Base-by-base conservation (phyloP, 2,329 filamentous ascomycete genomes). In the Diaporthe amygdali region DNA sequence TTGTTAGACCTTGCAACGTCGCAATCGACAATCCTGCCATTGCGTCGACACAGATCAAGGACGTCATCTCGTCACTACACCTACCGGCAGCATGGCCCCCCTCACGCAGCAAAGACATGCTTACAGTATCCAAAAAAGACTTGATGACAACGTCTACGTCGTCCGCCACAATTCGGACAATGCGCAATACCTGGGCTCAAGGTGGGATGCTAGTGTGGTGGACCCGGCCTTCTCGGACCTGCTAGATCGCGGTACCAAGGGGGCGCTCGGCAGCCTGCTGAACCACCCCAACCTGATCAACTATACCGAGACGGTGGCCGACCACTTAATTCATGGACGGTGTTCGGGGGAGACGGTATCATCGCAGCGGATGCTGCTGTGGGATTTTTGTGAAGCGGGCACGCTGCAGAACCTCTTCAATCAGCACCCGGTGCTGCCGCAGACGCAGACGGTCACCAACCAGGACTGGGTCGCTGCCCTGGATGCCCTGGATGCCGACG, bases 371-470 rank as follows among this genome's bases (percentile, higher is more conserved):
- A 79, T 83, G 71, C 76, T 86, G 20, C 78, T 89, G 27, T 88
- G 83, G 83, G 87, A 90, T 76, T 85, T 82, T 68, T 88, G 86
- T 78, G 84, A 88, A 71, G 86, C 84, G 5, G 86, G 86, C 41
- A 85, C 81, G 49, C 81, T 90, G 44, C 80, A 81, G 30, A 80
- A 81, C 37, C 74, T 89, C 14, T 55, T 78, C 2, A 75, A 78
- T 20, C 73, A 78, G 32, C 74, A 75, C 66, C 69, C 71, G 32
- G n/a, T 72, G 37, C 15, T 72, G 5, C 72, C 75, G 20, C 49
- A 74, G 44, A 71, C 68, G 2, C 49, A 68, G 5, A 8, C 20
- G 20, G n/a, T n/a, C 41, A 39, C 51, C 27, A 47, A 59, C n/a
- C n/a, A 59, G 25, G 39, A n/a, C n/a, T n/a, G n/a, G n/a, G n/a